Evolutionary conservation across 352 stramenopile genomes (phyloP).

Genomic region (Globisporangium iwayamae): DNA sequence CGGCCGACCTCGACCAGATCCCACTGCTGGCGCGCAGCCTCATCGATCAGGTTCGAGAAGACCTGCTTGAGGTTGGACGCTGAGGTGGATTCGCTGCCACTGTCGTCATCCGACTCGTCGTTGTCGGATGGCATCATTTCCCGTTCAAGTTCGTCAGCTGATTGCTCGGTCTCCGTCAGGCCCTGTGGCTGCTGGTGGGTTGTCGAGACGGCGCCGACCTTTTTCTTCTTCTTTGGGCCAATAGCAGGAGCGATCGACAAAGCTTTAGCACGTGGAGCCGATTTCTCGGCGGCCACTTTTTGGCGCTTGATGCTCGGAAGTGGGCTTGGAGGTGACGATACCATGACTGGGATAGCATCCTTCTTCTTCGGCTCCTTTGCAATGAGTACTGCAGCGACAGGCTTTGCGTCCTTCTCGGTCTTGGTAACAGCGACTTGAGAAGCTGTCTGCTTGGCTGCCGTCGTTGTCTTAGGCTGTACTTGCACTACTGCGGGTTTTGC

Average conservation of each 20-base stretch:
- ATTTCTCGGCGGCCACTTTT: not conserved
- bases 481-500: not conserved
- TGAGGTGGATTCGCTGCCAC: not conserved
- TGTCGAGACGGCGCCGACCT: not conserved
- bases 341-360: not conserved
- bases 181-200: not conserved
- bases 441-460: not conserved
- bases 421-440: not conserved
- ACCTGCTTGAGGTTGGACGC: constrained; percentile 27
- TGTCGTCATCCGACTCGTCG: constrained; percentile 13
- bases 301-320: not conserved
- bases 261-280: not conserved
- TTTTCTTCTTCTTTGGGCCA: constrained; percentile 4
- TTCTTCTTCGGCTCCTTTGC: not conserved
- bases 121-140: constrained; percentile 19
- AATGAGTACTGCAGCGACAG: not conserved
- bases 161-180: not conserved
- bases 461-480: not conserved
- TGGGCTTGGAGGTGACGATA: not conserved
- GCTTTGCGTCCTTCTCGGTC: not conserved
- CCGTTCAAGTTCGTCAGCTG: not conserved
- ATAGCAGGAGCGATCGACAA: not conserved
- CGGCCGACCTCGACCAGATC: constrained; percentile 77
- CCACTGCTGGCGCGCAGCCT: constrained; percentile 69
- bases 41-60: constrained; percentile 76